These are phyloP conservation scores for Lachnellula suecica DNA, from an alignment of 2,329 filamentous ascomycete species.

Conservation along the genomic window DNA sequence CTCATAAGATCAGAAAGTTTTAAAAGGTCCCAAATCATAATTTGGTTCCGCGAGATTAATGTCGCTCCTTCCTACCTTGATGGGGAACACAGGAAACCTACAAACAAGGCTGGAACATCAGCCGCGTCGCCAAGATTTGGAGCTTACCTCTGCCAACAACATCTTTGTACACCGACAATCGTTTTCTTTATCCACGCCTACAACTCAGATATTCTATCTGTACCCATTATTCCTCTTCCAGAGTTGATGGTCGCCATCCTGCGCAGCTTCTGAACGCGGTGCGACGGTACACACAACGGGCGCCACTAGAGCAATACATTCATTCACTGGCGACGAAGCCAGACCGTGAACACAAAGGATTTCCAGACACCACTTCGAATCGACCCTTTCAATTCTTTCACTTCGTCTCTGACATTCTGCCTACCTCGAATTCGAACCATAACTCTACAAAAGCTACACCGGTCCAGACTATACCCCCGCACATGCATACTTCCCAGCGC, in stretches of 20 bases:
- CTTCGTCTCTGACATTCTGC: no score
- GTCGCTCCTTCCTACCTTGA: neutral
- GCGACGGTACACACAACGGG: neutral
- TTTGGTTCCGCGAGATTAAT: no score
- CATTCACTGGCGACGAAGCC: no score
- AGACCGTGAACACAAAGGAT: neutral
- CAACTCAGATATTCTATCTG: neutral
- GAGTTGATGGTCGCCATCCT: neutral
- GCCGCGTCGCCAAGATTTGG: no score
- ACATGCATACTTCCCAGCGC: conserved; percentile 11
- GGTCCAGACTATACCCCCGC: conserved; percentile 3
- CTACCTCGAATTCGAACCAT: no score
- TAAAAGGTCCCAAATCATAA: no score
- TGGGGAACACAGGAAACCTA: neutral
- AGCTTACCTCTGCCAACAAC: neutral
- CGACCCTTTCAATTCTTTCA: no score
- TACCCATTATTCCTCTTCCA: neutral
- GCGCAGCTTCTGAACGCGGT: neutral
- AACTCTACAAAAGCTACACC: conserved; percentile 8
- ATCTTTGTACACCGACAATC: neutral
- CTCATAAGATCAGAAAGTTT: no score
- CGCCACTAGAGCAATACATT: neutral
- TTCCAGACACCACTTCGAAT: neutral
- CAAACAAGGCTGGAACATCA: neutral
- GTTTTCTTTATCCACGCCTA: neutral